These are phyloP conservation scores for Mesembryanthemum crystallinum DNA, from an alignment of 148 eudicot species.

Conservation along the genomic window DNA sequence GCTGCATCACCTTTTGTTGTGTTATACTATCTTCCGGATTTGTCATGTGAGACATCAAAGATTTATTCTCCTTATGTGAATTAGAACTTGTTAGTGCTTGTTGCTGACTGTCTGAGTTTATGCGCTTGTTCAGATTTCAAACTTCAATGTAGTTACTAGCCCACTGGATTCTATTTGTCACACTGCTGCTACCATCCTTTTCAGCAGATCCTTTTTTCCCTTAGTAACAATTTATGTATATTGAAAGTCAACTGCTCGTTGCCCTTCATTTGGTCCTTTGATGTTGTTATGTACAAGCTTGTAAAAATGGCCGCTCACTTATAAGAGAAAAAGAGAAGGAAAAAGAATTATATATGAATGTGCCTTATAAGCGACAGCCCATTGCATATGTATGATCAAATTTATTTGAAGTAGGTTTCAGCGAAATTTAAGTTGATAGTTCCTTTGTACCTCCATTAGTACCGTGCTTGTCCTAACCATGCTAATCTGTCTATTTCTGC, in stretches of 20 bases:
- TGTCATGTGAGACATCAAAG: not conserved
- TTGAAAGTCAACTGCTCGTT: not conserved
- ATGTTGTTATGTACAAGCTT: not conserved
- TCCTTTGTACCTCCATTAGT: not conserved
- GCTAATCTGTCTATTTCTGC: constrained; percentile 32
- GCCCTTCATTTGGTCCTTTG: not conserved
- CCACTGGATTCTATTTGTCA: not conserved
- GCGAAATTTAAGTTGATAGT: not conserved
- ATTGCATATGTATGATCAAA: not conserved
- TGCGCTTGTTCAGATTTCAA: not conserved
- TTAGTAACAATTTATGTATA: not conserved
- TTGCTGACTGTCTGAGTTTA: not conserved
- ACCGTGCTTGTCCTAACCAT: constrained; percentile 5
- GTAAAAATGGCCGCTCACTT: no score
- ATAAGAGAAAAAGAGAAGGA: not conserved
- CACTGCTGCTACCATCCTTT: not conserved
- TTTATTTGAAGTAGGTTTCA: not conserved
- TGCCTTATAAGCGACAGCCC: not conserved
- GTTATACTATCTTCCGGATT: not conserved
- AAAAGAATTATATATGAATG: not conserved
- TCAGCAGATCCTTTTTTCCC: not conserved
- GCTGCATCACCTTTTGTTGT: not conserved
- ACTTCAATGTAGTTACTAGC: not conserved
- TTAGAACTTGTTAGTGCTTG: not conserved
- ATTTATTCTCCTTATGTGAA: not conserved